phyloP scores from a whole-genome alignment of 352 stramenopile species.

The Phytophthora macrochlamydospora region DNA sequence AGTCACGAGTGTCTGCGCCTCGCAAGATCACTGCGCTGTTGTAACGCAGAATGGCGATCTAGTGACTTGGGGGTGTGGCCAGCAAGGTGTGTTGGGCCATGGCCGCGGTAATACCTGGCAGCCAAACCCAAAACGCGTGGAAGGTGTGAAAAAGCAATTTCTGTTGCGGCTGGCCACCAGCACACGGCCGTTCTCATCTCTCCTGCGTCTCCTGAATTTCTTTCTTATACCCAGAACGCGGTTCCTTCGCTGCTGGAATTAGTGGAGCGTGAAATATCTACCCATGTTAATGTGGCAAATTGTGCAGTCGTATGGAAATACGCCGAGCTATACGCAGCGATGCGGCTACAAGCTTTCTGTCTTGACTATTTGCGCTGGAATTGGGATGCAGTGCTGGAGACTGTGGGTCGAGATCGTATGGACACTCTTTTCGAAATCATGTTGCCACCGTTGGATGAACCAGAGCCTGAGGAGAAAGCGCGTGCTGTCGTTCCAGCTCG shows the following conservation, averaged over 20 bases:
- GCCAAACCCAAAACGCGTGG: slow-evolving; percentile 75
- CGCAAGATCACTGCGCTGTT: slow-evolving; percentile 79
- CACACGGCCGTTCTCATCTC: slow-evolving; percentile 76
- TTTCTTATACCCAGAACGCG: slow-evolving; percentile 1
- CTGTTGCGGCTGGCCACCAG: slow-evolving; percentile 72
- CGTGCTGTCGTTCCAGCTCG: neutral
- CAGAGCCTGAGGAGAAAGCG: slow-evolving; percentile 21
- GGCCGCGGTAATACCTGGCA: slow-evolving; percentile 79
- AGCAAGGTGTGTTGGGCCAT: slow-evolving; percentile 75
- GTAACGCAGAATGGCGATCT: slow-evolving; percentile 67
- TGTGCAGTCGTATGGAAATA: slow-evolving; percentile 65
- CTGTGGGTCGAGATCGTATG: slow-evolving; percentile 60
- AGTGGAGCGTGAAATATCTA: slow-evolving; percentile 53
- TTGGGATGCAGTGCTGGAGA: slow-evolving; percentile 75
- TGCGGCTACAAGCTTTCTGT: slow-evolving; percentile 50
- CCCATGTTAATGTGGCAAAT: slow-evolving; percentile 65
- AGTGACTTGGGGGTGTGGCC: slow-evolving; percentile 75
- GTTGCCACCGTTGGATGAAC: slow-evolving; percentile 39
- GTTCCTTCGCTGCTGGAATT: slow-evolving; percentile 40
- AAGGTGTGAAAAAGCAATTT: slow-evolving; percentile 75
- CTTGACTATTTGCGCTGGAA: slow-evolving; percentile 72
- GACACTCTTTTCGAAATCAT: slow-evolving; percentile 73
- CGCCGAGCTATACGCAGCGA: slow-evolving; percentile 55
- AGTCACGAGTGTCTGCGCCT: slow-evolving; percentile 66
- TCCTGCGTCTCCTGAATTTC: slow-evolving; percentile 40